Conservation (phyloP, 179 eudicot genomes). For the Heliamphora pulchella region DNA sequence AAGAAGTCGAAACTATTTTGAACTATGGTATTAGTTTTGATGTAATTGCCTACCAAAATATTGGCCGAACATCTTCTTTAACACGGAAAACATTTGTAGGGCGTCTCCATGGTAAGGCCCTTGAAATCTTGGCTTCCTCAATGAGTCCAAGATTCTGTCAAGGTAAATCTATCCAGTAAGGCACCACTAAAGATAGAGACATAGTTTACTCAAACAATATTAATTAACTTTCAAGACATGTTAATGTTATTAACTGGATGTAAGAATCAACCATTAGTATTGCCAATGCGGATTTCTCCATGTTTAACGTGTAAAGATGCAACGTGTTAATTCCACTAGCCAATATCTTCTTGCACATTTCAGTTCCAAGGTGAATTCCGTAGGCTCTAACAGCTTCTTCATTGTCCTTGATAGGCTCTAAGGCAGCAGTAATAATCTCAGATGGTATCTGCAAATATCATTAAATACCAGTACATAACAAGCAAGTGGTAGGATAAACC, state of each 20-base stretch:
- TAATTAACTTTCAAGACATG: background rate
- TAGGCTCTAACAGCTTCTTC: slow-evolving; percentile 95
- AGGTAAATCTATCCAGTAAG: slow-evolving; percentile 13
- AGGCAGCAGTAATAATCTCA: slow-evolving; percentile 74
- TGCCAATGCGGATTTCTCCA: slow-evolving; percentile 97
- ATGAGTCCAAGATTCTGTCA: slow-evolving; percentile 95
- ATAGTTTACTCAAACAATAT: background rate
- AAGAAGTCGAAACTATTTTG: background rate
- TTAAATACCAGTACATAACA: background rate
- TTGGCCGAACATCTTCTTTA: slow-evolving; percentile 93
- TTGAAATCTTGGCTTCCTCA: slow-evolving; percentile 77
- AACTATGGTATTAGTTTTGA: background rate
- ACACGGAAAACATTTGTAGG: slow-evolving; percentile 78
- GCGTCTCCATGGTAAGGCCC: slow-evolving; percentile 88
- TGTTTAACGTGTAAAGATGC: slow-evolving; percentile 88
- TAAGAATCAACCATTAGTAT: slow-evolving; percentile 58
- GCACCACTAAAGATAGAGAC: background rate
- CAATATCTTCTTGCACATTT: slow-evolving; percentile 98
- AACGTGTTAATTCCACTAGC: slow-evolving; percentile 79
- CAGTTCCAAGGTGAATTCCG: slow-evolving; percentile 96
- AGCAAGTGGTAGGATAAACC: background rate
- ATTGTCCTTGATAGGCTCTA: slow-evolving; percentile 97
- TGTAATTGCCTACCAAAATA: slow-evolving; percentile 59
- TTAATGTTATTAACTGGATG: background rate
- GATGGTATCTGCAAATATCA: slow-evolving; percentile 60